These are phyloP conservation scores for Boletellus deceptivus DNA, from an alignment of 1,284 basidiomycete species.

Conservation along the genomic window DNA sequence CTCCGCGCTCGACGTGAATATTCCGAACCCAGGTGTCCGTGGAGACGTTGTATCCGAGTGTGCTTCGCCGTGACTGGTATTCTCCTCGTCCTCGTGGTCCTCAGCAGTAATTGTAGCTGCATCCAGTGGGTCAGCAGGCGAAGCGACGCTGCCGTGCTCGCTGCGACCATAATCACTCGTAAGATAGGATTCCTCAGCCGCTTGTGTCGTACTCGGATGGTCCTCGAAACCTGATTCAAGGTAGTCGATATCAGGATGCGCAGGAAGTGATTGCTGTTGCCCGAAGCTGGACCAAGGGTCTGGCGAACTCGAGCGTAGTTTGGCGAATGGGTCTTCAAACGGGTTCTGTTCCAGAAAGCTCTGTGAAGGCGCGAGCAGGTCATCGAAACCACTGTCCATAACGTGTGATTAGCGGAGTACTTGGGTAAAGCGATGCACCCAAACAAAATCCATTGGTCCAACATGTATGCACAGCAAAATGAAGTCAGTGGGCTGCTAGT, in stretches of 20 bases:
- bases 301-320: slow-evolving; percentile 59
- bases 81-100: slow-evolving; percentile 40
- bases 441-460: slow-evolving; percentile 17
- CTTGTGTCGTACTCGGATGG: slow-evolving; percentile 25
- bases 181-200: slow-evolving; percentile 21
- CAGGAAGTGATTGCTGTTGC: slow-evolving; percentile 20
- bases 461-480: slow-evolving; percentile 8
- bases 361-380: slow-evolving; percentile 65
- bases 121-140: slow-evolving; percentile 44
- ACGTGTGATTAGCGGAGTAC: neutral
- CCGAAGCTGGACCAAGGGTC: slow-evolving; percentile 69
- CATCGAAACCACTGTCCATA: slow-evolving; percentile 72
- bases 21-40: slow-evolving; percentile 27
- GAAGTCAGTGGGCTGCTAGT: neutral
- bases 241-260: slow-evolving; percentile 30
- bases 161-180: slow-evolving; percentile 15
- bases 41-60: slow-evolving; percentile 15
- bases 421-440: neutral
- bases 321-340: slow-evolving; percentile 72
- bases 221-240: slow-evolving; percentile 37
- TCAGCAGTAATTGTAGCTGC: slow-evolving; percentile 36
- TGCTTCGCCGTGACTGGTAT: slow-evolving; percentile 20
- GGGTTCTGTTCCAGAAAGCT: slow-evolving; percentile 68
- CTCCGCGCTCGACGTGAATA: slow-evolving; percentile 20
- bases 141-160: slow-evolving; percentile 16